These are phyloP conservation scores for Pyricularia sp. DNA, from an alignment of 2,329 filamentous ascomycete species.

Conservation along the genomic window DNA sequence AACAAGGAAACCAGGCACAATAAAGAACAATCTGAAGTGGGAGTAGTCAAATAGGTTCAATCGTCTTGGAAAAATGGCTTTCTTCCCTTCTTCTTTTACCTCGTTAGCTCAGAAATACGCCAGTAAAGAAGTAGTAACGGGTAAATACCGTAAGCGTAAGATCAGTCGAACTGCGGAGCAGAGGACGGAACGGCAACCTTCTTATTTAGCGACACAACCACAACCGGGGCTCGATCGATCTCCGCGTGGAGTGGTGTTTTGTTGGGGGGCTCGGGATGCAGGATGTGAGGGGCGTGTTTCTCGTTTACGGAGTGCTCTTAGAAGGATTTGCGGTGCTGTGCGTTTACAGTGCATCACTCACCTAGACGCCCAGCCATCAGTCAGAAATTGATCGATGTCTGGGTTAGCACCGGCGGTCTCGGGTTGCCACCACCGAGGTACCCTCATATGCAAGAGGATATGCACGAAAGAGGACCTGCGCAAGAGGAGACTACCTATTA, in stretches of 20 bases:
- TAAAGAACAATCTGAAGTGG: neutral
- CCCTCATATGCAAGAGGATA: neutral
- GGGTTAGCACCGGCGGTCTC: neutral
- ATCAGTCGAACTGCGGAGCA: neutral
- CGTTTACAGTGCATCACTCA: neutral
- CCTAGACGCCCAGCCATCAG: neutral
- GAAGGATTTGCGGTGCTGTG: neutral
- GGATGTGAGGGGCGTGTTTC: neutral
- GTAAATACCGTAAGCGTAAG: neutral
- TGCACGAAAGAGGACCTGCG: slow-evolving; percentile 1
- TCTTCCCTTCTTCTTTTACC: neutral
- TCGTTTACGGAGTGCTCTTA: neutral
- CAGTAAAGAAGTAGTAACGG: neutral
- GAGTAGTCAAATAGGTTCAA: neutral
- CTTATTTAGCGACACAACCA: neutral
- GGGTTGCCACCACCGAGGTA: neutral
- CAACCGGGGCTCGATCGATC: neutral
- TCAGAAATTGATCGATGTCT: neutral
- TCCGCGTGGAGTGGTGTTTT: neutral
- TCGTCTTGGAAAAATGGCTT: neutral
- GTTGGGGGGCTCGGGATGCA: slow-evolving; percentile 1
- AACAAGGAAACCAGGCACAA: neutral
- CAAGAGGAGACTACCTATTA: neutral
- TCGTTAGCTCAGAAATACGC: neutral
- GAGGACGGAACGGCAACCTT: neutral